These are phyloP conservation scores for Aspergillus novoparasiticus DNA, from an alignment of 2,329 filamentous ascomycete genomes.

Conservation along the genomic window DNA sequence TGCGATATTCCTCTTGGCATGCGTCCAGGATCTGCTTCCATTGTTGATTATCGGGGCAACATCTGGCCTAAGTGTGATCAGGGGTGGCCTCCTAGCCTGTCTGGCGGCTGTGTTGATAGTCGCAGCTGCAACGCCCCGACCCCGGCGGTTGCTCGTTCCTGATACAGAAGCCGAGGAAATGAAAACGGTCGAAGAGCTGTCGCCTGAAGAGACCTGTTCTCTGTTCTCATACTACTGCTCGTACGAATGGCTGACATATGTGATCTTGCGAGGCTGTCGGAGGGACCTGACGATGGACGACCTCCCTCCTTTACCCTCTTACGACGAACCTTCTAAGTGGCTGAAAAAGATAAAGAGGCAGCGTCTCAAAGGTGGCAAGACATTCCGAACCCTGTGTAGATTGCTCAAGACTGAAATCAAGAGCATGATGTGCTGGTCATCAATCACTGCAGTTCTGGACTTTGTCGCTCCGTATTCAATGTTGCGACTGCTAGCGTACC, in stretches of 20 bases:
- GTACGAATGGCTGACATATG: slow-evolving; percentile 37
- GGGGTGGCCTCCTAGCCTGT: slow-evolving; percentile 20
- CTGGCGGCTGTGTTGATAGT: slow-evolving; percentile 20
- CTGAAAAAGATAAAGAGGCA: slow-evolving; percentile 26
- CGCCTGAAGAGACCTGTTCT: slow-evolving; percentile 36
- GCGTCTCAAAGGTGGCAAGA: slow-evolving; percentile 31
- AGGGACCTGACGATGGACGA: slow-evolving; percentile 35
- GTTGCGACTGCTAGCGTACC: slow-evolving; percentile 56
- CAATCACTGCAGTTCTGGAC: slow-evolving; percentile 40
- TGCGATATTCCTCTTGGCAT: slow-evolving; percentile 22
- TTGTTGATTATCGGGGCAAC: slow-evolving; percentile 27
- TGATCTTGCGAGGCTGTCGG: slow-evolving; percentile 32
- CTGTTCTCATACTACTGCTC: slow-evolving; percentile 36
- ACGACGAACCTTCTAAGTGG: slow-evolving; percentile 33
- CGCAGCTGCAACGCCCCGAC: slow-evolving; percentile 23
- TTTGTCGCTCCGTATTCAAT: slow-evolving; percentile 57
- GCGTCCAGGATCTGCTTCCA: slow-evolving; percentile 25
- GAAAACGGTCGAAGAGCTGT: slow-evolving; percentile 14
- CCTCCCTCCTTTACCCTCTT: slow-evolving; percentile 34
- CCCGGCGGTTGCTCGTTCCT: slow-evolving; percentile 16
- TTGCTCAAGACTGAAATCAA: slow-evolving; percentile 29
- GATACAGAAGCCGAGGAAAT: slow-evolving; percentile 22
- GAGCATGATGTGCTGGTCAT: slow-evolving; percentile 31
- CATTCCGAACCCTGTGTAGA: slow-evolving; percentile 27
- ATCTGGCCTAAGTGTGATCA: slow-evolving; percentile 18